These are phyloP conservation scores for Starmerella riodocensis DNA, from an alignment of 805 yeast species.

Conservation along the genomic window DNA sequence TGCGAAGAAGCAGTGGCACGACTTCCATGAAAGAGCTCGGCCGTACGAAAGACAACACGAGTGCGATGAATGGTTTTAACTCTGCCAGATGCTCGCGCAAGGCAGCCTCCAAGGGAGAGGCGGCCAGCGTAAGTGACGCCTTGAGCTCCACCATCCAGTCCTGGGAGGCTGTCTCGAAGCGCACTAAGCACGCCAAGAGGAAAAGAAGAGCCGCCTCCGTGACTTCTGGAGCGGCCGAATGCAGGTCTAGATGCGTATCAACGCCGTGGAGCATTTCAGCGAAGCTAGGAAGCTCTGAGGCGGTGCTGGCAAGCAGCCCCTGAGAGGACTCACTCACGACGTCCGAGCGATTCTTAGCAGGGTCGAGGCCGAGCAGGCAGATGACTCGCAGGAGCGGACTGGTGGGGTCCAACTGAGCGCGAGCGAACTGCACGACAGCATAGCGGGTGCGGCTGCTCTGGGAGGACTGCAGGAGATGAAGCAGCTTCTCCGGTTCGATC, in stretches of 20 bases:
- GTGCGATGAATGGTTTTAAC: neutral
- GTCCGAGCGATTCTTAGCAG: conserved; percentile 45
- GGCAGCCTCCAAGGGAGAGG: neutral
- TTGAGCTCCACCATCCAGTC: conserved; percentile 8
- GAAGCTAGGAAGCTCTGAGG: conserved; percentile 50
- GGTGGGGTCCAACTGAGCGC: conserved; percentile 49
- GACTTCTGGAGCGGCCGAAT: neutral
- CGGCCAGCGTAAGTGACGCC: neutral
- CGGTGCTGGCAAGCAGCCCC: conserved; percentile 38
- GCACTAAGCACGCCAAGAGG: conserved; percentile 1
- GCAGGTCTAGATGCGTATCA: conserved; percentile 2
- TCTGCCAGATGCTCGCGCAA: neutral
- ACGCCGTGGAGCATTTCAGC: conserved; percentile 25
- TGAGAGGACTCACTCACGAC: conserved; percentile 64
- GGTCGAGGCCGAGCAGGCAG: conserved; percentile 50
- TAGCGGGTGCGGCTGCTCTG: conserved; percentile 41
- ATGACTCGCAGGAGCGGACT: conserved; percentile 56
- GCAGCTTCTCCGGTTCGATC: conserved; percentile 23
- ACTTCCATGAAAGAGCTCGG: neutral
- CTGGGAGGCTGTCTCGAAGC: neutral
- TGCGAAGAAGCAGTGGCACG: neutral
- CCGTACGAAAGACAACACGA: neutral
- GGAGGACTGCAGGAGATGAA: conserved; percentile 30
- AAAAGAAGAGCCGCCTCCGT: conserved; percentile 2
- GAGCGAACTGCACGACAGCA: conserved; percentile 50